Conservation (phyloP, 129 eudicot species). For the Tagetes patula region DNA sequence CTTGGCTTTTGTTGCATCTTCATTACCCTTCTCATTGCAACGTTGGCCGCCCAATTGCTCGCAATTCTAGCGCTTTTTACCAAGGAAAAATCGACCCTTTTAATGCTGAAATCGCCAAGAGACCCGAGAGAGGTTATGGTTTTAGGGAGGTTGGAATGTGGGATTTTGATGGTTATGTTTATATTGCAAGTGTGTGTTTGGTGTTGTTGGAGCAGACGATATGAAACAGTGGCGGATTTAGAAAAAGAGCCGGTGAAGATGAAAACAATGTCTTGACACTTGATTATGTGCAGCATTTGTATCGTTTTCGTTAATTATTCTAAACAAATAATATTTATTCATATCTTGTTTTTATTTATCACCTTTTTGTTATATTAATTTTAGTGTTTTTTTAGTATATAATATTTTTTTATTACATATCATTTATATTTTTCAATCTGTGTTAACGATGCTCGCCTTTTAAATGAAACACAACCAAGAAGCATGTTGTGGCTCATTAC, state of each 20-base stretch:
- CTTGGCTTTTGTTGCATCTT: slow-evolving; percentile 59
- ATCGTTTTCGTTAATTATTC: too few relatives aligned
- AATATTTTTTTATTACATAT: too few relatives aligned
- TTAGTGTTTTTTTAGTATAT: too few relatives aligned
- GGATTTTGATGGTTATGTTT: slow-evolving; percentile 64
- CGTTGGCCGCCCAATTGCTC: slow-evolving; percentile 46
- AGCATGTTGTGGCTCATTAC: too few relatives aligned
- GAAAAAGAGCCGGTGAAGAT: slow-evolving; percentile 19
- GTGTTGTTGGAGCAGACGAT: slow-evolving; percentile 53
- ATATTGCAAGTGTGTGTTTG: slow-evolving; percentile 41
- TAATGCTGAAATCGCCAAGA: slow-evolving; percentile 33
- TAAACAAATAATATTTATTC: too few relatives aligned
- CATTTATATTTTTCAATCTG: too few relatives aligned
- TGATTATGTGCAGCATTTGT: too few relatives aligned
- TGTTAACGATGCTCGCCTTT: too few relatives aligned
- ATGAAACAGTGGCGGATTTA: slow-evolving; percentile 44
- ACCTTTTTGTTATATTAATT: too few relatives aligned
- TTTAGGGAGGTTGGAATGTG: slow-evolving; percentile 64
- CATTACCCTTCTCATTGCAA: slow-evolving; percentile 57
- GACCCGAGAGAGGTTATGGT: slow-evolving; percentile 58
- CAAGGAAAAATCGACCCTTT: slow-evolving; percentile 54
- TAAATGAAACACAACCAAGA: too few relatives aligned
- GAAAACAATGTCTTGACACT: too few relatives aligned
- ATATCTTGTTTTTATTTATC: too few relatives aligned
- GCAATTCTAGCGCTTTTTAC: slow-evolving; percentile 28